Percentiles rank a stretch among this genome's conserved stretches.
Conservation (phyloP, 495 filamentous ascomycete genomes). For the Entonaema liquescens region DNA sequence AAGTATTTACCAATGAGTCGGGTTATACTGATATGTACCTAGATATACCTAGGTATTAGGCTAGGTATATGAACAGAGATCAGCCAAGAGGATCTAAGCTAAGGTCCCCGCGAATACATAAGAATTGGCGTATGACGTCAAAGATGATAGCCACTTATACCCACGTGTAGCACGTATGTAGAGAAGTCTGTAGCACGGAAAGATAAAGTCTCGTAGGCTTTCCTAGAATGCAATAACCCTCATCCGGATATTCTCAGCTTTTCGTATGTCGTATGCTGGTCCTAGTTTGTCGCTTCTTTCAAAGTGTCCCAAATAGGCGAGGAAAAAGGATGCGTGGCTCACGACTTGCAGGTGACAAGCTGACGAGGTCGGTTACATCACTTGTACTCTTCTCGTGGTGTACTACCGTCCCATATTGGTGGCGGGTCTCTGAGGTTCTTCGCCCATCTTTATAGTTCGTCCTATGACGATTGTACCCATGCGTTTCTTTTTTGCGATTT, state of each 20-base stretch:
- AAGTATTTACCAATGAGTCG: slow-evolving; percentile 3
- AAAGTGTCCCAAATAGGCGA: slow-evolving; percentile 20
- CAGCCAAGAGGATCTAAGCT: not conserved
- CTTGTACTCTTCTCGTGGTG: slow-evolving; percentile 15
- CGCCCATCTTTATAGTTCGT: not conserved
- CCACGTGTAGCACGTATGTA: not conserved
- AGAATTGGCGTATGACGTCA: slow-evolving; percentile 32
- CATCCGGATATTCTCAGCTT: not conserved
- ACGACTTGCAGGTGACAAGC: slow-evolving; percentile 9
- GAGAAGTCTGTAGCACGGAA: not conserved
- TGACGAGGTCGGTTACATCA: slow-evolving; percentile 35
- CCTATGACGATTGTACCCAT: not conserved
- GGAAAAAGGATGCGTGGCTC: slow-evolving; percentile 20
- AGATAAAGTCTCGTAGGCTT: not conserved
- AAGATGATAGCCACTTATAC: not conserved
- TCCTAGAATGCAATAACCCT: not conserved
- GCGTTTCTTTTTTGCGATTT: not conserved
- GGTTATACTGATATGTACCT: not conserved
- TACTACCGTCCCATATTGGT: slow-evolving; percentile 5
- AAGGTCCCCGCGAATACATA: not conserved
- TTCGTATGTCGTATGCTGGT: not conserved
- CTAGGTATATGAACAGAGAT: not conserved
- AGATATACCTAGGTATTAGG: not conserved
- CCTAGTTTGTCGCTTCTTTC: slow-evolving; percentile 10
- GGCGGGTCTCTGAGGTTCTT: not conserved